These are phyloP conservation scores for Rosellinia necatrix DNA, from an alignment of 2,329 filamentous ascomycete species.

Conservation along the genomic window DNA sequence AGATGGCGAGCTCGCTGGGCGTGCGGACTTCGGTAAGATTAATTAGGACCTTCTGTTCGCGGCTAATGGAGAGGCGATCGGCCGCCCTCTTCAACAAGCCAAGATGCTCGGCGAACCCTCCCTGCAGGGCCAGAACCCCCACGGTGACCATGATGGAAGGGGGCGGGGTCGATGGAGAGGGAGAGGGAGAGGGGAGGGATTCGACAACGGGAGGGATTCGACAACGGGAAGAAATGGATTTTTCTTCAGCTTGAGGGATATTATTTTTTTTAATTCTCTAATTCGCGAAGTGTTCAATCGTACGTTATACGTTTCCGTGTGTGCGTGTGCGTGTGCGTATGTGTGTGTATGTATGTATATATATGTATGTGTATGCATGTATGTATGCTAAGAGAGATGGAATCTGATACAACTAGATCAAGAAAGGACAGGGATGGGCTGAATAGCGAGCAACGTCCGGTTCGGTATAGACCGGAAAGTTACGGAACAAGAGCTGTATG, in stretches of 20 bases:
- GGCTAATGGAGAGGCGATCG: constrained; percentile 45
- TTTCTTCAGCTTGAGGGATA: too few relatives aligned
- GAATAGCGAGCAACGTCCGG: not conserved
- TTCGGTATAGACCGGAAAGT: constrained; percentile 20
- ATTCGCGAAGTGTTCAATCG: too few relatives aligned
- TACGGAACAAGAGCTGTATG: constrained; percentile 7
- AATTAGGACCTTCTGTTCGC: not conserved
- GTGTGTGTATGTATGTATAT: not conserved
- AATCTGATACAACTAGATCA: too few relatives aligned
- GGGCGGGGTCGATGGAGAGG: too few relatives aligned
- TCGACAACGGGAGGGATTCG: too few relatives aligned
- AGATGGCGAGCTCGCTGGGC: constrained; percentile 68
- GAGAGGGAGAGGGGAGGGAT: too few relatives aligned
- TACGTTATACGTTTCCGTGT: too few relatives aligned
- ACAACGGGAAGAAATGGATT: too few relatives aligned
- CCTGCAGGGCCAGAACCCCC: constrained; percentile 78
- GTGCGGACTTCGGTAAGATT: constrained; percentile 78
- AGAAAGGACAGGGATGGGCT: constrained; percentile 8
- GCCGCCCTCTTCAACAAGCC: constrained; percentile 73
- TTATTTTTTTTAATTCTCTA: too few relatives aligned
- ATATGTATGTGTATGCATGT: not conserved
- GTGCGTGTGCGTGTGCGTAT: too few relatives aligned
- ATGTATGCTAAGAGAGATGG: too few relatives aligned
- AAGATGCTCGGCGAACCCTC: constrained; percentile 89
- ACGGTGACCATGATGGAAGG: constrained; percentile 50